Percentiles rank a stretch among this genome's conserved stretches.
Evolutionary conservation across 106 monocot genomes (phyloP).

Genomic region (Dioscorea zingiberensis): DNA sequence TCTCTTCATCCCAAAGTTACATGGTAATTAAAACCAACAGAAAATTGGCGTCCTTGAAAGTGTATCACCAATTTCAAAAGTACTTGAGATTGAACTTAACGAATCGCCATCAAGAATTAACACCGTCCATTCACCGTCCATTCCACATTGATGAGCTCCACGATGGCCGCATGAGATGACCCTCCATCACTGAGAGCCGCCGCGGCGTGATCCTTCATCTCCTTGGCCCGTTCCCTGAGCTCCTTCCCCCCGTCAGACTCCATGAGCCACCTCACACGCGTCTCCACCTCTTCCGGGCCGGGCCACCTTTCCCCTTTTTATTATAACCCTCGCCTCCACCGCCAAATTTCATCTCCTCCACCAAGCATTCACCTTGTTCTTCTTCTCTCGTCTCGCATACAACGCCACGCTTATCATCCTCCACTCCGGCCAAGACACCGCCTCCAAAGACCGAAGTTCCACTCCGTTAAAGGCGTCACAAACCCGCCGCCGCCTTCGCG

Average conservation of each 20-base stretch:
- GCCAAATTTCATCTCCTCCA: slow-evolving; percentile 16
- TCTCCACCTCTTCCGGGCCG: slow-evolving; percentile 28
- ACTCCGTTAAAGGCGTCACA: slow-evolving; percentile 32
- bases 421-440: slow-evolving; percentile 18
- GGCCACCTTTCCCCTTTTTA: slow-evolving; percentile 11
- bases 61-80: too few relatives aligned
- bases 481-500: slow-evolving; percentile 17
- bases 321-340: slow-evolving; percentile 19
- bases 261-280: slow-evolving; percentile 24
- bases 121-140: too few relatives aligned
- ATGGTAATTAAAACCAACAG: too few relatives aligned
- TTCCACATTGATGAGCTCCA: slow-evolving; percentile 8
- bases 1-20: too few relatives aligned
- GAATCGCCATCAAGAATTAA: neutral
- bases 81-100: too few relatives aligned
- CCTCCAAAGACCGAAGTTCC: slow-evolving; percentile 29
- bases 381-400: slow-evolving; percentile 28
- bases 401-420: slow-evolving; percentile 31
- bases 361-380: slow-evolving; percentile 23
- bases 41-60: too few relatives aligned
- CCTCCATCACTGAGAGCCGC: slow-evolving; percentile 13
- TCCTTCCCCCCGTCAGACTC: slow-evolving; percentile 5
- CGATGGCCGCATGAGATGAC: slow-evolving; percentile 2
- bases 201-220: slow-evolving; percentile 4
- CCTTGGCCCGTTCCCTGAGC: neutral